phyloP scores from a whole-genome alignment of 208 protist species.

The Trypanosoma platydactyli region DNA sequence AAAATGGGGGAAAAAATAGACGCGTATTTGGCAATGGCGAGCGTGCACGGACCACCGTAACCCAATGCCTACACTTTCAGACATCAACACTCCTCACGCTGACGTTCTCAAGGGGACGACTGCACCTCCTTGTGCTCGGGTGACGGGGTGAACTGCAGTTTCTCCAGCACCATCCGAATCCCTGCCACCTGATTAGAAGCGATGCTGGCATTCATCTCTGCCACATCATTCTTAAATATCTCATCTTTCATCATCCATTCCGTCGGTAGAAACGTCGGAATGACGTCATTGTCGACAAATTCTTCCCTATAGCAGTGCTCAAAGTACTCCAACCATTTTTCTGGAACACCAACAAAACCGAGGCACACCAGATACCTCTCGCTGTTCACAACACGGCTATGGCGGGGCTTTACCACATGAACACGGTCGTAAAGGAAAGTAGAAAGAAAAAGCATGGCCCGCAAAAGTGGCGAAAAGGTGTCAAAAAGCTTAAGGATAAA shows the following conservation, averaged over 20 bases:
- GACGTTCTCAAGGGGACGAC: not conserved
- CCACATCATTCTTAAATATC: slow-evolving; percentile 45
- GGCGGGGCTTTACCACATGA: slow-evolving; percentile 87
- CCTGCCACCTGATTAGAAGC: slow-evolving; percentile 56
- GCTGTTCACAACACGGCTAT: slow-evolving; percentile 91
- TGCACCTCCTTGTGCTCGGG: not conserved
- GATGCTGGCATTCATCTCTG: slow-evolving; percentile 57
- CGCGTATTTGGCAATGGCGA: slow-evolving; percentile 3
- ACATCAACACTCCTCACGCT: too few species aligned
- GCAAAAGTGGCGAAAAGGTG: slow-evolving; percentile 83
- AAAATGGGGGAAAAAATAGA: not conserved
- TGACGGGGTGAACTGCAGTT: slow-evolving; percentile 2
- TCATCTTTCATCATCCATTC: slow-evolving; percentile 48
- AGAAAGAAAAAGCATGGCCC: slow-evolving; percentile 75
- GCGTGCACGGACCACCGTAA: not conserved
- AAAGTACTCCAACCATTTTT: slow-evolving; percentile 57
- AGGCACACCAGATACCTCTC: slow-evolving; percentile 88
- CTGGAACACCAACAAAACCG: slow-evolving; percentile 38
- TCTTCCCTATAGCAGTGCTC: slow-evolving; percentile 56
- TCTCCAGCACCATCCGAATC: slow-evolving; percentile 65
- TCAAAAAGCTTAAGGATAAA: slow-evolving; percentile 93
- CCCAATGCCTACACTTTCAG: too few species aligned
- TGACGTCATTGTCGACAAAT: slow-evolving; percentile 60
- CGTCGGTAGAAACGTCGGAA: slow-evolving; percentile 58
- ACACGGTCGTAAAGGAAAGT: slow-evolving; percentile 83